phyloP scores from a whole-genome alignment of 106 monocot genomes.

The Vanilla planifolia region DNA sequence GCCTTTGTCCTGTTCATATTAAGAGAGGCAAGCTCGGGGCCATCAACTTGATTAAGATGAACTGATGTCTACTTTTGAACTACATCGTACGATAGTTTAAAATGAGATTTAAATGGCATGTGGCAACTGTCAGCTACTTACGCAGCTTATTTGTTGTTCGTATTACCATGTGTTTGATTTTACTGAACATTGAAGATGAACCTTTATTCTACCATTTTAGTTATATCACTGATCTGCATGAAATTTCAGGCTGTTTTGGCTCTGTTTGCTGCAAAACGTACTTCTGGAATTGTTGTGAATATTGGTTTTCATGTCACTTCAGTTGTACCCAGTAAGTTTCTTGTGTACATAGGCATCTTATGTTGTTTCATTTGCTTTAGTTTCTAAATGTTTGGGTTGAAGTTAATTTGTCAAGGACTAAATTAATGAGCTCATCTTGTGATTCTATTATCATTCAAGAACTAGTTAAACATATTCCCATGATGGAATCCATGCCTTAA shows the following conservation, averaged over 20 bases:
- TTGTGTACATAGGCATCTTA: neutral
- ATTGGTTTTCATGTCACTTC: slow-evolving; percentile 89
- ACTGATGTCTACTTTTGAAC: too few species aligned
- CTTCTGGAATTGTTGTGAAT: slow-evolving; percentile 94
- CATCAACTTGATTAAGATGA: too few species aligned
- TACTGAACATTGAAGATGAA: neutral
- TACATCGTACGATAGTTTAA: too few species aligned
- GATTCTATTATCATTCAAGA: too few species aligned
- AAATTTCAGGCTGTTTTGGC: slow-evolving; percentile 74
- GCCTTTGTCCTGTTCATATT: too few species aligned
- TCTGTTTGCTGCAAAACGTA: slow-evolving; percentile 80
- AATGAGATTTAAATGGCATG: too few species aligned
- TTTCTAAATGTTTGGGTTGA: neutral
- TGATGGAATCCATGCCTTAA: neutral
- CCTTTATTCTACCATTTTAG: neutral
- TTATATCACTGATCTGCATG: neutral
- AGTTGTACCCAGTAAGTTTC: slow-evolving; percentile 77
- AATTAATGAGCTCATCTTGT: neutral
- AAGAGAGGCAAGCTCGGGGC: too few species aligned
- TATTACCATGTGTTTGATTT: too few species aligned
- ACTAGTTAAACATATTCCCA: neutral
- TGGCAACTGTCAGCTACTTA: too few species aligned
- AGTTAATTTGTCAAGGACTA: too few species aligned
- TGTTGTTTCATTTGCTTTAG: neutral
- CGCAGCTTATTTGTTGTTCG: too few species aligned